Base-by-base conservation (phyloP, 148 eudicot species). In the Spergularia bocconei region DNA sequence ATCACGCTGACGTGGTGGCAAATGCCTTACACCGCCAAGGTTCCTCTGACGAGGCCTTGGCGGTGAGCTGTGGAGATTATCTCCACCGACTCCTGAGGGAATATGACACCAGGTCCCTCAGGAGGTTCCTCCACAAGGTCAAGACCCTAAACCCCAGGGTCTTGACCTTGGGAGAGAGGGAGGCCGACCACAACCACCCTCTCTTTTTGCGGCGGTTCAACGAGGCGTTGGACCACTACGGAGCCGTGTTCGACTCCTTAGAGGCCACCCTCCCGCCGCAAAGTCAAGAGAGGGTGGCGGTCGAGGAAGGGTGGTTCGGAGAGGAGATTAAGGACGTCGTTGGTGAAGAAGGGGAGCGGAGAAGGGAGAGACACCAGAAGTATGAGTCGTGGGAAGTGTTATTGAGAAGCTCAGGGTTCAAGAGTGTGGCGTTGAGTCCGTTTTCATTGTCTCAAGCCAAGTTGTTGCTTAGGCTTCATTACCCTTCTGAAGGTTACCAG, bases 401-500 rank as follows among this genome's bases (percentile, higher is more conserved):
- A 77, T 7, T 94, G 77, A 86, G 88, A 47, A 85, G 88, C 79
- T 74, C 86, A 0, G 97, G 96, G 13, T 94, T 91, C 58, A 69
- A 54, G 41, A 81, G 84, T 74, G 69, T 94, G 0, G 79, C 87
- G 0, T 81, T 91, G 60, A 94, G 98, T 82, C 88, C 86, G 2
- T 94, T 91, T 70, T 90, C 97, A 0, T 84, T 91, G 59, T 90
- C 97, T 0, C 98, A 94, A 76, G 98, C 98, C 7, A 94, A 94
- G 82, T 73, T 94, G 17, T 63, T 94, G 41, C 77, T 94, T 50
- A 88, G 93, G 66, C 88, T 94, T 6, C 97, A 94, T 77, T 94
- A 94, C 64, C 98, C 98, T 79, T 94, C 98, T 1, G 97, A 94
- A 73, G 98, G 98, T 15, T 94, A 94, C 39, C 88, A 87, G 58